Evolutionary conservation across 2,329 filamentous ascomycete genomes (phyloP), one percentile per base, ranked within the genome.

Genomic region (Arachnomyces sp.): DNA sequence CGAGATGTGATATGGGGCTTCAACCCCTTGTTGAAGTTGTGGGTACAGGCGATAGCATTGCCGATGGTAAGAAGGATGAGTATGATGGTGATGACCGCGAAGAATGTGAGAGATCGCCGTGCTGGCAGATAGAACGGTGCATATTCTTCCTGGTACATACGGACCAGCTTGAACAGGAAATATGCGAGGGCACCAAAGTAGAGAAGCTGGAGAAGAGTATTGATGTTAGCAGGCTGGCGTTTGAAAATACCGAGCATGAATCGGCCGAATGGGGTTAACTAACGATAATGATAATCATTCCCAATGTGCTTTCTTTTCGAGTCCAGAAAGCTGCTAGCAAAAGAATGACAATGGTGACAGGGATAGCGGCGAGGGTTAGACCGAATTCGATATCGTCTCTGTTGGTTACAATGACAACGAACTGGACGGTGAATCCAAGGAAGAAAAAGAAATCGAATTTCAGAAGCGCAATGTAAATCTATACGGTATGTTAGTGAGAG

Each of bases 371-470:
- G 35, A 92, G 80, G 6, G 93, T 98, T 38, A 96, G 73, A 40
- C 77, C 84, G 53, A 92, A 86, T 62, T 98, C 92, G 53, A 79
- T 71, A 46, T 82, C 76, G 35, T 75, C 74, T 17, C 72, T 73
- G 48, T 76, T 75, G 33, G 78, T 82, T 44, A 98, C 88, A 44
- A 96, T 84, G 53, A 98, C 90, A 39, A 96, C 77, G 64, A 98
- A 98, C 60, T 98, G 92, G 34, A 98, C 86, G 5, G 92, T 96
- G 64, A 98, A 98, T 40, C 90, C 92, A 37, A 98, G 79, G 74
- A 98, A 98, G 73, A 98, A 96, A 79, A 98, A 98, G 67, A 98
- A 96, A 68, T 98, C 92, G 63, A 98, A 98, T 66, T 98, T 98
- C 50, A 98, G 76, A 8, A 98, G 77, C 29, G 92, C 87, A 56